Percentiles rank a stretch among this genome's conserved stretches.
Conservation (phyloP, 225 moss, liverwort and hornwort genomes). For the Climacium dendroides region DNA sequence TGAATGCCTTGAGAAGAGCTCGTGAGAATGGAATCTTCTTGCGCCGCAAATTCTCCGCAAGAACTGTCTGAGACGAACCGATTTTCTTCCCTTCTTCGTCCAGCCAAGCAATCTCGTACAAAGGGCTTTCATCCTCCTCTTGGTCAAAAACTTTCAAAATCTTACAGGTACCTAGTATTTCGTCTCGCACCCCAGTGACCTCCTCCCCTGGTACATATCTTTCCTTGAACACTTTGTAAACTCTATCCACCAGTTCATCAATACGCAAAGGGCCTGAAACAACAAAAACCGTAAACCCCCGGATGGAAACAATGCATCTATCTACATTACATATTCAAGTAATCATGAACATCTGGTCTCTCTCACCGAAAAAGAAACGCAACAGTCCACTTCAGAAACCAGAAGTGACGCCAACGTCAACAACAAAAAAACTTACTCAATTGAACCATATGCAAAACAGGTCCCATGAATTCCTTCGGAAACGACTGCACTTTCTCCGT, state of each 20-base stretch:
- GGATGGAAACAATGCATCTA: background rate
- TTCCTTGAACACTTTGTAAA: conserved; percentile 89
- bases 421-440: conserved; percentile 49
- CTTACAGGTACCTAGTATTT: conserved; percentile 49
- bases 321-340: background rate
- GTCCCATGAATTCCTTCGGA: conserved; percentile 98
- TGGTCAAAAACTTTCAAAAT: conserved; percentile 69
- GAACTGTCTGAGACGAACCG: conserved; percentile 36
- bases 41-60: conserved; percentile 50
- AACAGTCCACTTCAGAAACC: background rate
- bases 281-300: background rate
- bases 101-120: conserved; percentile 90
- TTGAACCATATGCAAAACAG: conserved; percentile 93
- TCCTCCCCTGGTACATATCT: conserved; percentile 82
- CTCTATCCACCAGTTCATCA: conserved; percentile 93
- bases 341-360: background rate
- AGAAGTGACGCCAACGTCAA: background rate
- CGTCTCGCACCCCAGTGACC: conserved; percentile 60
- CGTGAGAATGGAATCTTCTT: conserved; percentile 83
- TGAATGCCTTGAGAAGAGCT: conserved; percentile 82
- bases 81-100: conserved; percentile 72
- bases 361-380: background rate
- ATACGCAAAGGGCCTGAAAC: conserved; percentile 74
- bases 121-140: conserved; percentile 40
- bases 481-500: conserved; percentile 91